These are phyloP conservation scores for Rhodotorula sp. DNA, from an alignment of 1,284 basidiomycete genomes.

Conservation along the genomic window DNA sequence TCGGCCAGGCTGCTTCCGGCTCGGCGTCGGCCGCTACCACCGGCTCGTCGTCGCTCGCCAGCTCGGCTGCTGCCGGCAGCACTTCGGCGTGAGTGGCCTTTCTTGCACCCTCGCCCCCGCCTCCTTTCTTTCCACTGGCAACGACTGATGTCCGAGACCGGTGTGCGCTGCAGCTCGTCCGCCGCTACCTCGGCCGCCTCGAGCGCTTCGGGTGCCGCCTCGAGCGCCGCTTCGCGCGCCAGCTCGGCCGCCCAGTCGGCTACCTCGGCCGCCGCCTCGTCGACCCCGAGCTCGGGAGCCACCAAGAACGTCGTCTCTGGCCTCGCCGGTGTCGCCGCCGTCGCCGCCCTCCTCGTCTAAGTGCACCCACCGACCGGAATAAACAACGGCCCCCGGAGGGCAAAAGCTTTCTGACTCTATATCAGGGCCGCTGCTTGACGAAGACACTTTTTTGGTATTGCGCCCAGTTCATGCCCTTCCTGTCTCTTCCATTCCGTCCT, in stretches of 20 bases:
- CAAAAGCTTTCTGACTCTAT: neutral
- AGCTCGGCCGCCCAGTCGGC: constrained; percentile 3
- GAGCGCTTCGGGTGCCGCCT: constrained; percentile 5
- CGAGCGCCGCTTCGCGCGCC: neutral
- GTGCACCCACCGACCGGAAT: neutral
- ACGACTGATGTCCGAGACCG: neutral
- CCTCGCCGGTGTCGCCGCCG: constrained; percentile 21
- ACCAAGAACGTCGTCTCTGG: constrained; percentile 17
- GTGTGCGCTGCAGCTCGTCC: neutral
- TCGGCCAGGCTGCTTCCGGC: constrained; percentile 8
- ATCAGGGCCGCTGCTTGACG: neutral
- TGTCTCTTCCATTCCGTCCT: neutral
- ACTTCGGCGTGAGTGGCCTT: neutral
- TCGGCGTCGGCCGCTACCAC: constrained; percentile 6
- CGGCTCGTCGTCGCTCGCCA: neutral
- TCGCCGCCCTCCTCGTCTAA: constrained; percentile 26
- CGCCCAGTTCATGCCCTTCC: neutral
- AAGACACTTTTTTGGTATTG: neutral
- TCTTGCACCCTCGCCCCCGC: no score
- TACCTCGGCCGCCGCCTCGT: neutral
- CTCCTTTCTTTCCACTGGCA: neutral
- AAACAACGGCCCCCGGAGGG: neutral
- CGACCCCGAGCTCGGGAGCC: constrained; percentile 1
- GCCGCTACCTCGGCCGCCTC: neutral
- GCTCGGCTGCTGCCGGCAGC: neutral